Conservation (phyloP, 1,284 basidiomycete species). For the Rugosomyces carneus region DNA sequence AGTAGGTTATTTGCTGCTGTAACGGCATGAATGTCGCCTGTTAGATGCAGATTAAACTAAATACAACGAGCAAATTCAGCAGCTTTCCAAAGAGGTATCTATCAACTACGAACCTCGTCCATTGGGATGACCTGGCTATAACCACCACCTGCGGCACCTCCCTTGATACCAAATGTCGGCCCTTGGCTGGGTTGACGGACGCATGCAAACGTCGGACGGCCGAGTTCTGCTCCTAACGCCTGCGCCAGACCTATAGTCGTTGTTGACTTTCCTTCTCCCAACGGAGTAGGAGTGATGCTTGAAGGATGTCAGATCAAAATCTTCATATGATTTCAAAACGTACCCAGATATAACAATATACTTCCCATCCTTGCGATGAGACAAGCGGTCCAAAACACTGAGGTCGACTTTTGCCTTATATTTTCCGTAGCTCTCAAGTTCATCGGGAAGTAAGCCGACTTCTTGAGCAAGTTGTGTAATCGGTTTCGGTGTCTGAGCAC, state of each 20-base stretch:
- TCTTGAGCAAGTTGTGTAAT: conserved; percentile 82
- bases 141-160: conserved; percentile 96
- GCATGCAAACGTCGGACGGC: conserved; percentile 92
- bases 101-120: conserved; percentile 69
- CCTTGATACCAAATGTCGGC: conserved; percentile 99
- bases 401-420: conserved; percentile 98
- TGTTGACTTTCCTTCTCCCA: conserved; percentile 98
- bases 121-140: conserved; percentile 99
- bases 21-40: conserved; percentile 97
- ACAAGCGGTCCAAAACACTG: conserved; percentile 79
- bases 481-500: conserved; percentile 91
- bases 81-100: background rate
- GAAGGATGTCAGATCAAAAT: conserved; percentile 11
- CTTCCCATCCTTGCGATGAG: conserved; percentile 88
- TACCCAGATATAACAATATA: conserved; percentile 95
- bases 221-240: conserved; percentile 92
- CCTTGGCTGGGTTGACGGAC: conserved; percentile 99
- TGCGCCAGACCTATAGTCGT: conserved; percentile 98
- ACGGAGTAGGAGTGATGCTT: conserved; percentile 95
- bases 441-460: conserved; percentile 82
- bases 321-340: conserved; percentile 16
- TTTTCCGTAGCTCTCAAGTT: conserved; percentile 92
- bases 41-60: conserved; percentile 92
- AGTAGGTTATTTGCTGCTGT: conserved; percentile 97
- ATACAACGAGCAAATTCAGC: background rate